These are phyloP conservation scores for Phialemoniopsis sp. DNA, from an alignment of 2,329 filamentous ascomycete genomes.

Conservation along the genomic window DNA sequence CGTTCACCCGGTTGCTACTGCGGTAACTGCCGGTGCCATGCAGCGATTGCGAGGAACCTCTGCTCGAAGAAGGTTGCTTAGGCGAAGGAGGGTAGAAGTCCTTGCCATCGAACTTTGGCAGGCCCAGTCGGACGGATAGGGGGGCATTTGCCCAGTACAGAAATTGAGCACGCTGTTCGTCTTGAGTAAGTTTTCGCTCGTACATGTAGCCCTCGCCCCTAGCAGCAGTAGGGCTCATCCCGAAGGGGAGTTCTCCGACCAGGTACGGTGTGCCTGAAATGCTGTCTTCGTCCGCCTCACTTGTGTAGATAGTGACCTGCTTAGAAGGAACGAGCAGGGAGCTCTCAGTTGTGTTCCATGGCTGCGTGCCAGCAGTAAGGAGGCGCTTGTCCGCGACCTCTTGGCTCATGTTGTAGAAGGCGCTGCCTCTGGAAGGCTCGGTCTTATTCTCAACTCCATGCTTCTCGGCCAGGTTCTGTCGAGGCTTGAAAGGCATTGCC, in stretches of 20 bases:
- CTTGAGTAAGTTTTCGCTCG: slow-evolving; percentile 50
- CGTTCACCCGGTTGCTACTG: background rate
- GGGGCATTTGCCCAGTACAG: slow-evolving; percentile 58
- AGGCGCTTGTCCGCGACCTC: slow-evolving; percentile 6
- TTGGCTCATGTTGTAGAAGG: no score
- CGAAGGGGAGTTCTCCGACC: slow-evolving; percentile 44
- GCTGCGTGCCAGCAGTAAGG: slow-evolving; percentile 5
- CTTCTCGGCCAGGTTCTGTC: slow-evolving; percentile 14
- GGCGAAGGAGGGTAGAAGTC: slow-evolving; percentile 59
- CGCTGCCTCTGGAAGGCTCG: slow-evolving; percentile 6
- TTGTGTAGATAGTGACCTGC: background rate
- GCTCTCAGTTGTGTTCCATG: slow-evolving; percentile 2
- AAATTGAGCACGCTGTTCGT: slow-evolving; percentile 54
- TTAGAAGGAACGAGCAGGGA: background rate
- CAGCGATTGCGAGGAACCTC: no score
- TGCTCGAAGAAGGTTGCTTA: no score
- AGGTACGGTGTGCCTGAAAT: slow-evolving; percentile 41
- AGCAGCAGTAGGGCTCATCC: slow-evolving; percentile 33
- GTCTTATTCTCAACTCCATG: slow-evolving; percentile 2
- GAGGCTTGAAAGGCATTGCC: slow-evolving; percentile 45
- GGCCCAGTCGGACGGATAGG: slow-evolving; percentile 41
- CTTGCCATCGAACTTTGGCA: slow-evolving; percentile 63
- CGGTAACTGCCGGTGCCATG: no score
- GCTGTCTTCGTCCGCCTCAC: background rate
- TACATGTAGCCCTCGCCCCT: slow-evolving; percentile 49